phyloP scores from a whole-genome alignment of 495 filamentous ascomycete species.

The Oidiodendron maius region DNA sequence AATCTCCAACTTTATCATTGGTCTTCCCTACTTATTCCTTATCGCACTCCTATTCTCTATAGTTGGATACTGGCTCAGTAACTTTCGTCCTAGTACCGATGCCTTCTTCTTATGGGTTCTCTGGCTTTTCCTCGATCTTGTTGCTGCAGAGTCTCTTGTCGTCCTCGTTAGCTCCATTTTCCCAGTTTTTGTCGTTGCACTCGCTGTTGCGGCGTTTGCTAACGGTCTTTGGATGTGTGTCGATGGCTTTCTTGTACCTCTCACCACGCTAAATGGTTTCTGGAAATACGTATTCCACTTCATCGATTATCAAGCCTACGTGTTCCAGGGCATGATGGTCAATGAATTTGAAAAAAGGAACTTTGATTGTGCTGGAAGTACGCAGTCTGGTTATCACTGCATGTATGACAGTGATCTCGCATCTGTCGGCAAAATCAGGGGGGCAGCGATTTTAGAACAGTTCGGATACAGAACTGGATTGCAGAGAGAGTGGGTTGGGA shows the following conservation, averaged over 20 bases:
- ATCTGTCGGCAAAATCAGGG: slow-evolving; percentile 58
- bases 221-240: slow-evolving; percentile 88
- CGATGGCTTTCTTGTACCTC: slow-evolving; percentile 59
- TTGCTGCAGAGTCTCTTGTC: slow-evolving; percentile 76
- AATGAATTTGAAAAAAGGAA: slow-evolving; percentile 64
- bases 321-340: slow-evolving; percentile 89
- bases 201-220: slow-evolving; percentile 72
- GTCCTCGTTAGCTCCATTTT: slow-evolving; percentile 67
- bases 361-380: slow-evolving; percentile 53
- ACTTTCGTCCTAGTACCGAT: slow-evolving; percentile 57
- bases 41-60: slow-evolving; percentile 52
- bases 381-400: no score
- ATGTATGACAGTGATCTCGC: slow-evolving; percentile 60
- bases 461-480: slow-evolving; percentile 60
- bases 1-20: slow-evolving; percentile 72
- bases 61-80: slow-evolving; percentile 72
- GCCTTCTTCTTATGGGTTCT: slow-evolving; percentile 77
- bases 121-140: slow-evolving; percentile 80
- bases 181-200: slow-evolving; percentile 69
- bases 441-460: slow-evolving; percentile 55
- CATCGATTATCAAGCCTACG: slow-evolving; percentile 69
- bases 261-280: slow-evolving; percentile 66
- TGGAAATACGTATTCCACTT: slow-evolving; percentile 82
- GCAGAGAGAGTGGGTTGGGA: slow-evolving; percentile 66
- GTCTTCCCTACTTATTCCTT: slow-evolving; percentile 57